A percentile compares a stretch with the other conserved stretches of the same genome.
These are phyloP conservation scores for Hypsizygus ulmarius DNA, from an alignment of 1,284 basidiomycete genomes.

Conservation along the genomic window DNA sequence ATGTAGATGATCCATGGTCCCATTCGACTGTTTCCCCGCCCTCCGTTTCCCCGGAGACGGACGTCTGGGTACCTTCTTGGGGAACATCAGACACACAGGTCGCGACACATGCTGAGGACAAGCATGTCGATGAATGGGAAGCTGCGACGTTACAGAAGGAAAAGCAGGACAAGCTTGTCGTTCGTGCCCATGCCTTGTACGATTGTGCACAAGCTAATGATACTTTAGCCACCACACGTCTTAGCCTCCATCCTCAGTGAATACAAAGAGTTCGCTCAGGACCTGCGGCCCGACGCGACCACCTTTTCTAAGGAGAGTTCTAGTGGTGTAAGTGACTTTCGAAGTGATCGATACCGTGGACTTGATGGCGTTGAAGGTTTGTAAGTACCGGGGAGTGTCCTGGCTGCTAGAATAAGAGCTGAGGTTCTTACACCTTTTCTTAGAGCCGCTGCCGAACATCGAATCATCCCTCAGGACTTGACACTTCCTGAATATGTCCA, in stretches of 20 bases:
- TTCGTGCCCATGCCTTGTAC: conserved; percentile 37
- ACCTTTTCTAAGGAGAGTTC: conserved; percentile 13
- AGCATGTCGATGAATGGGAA: conserved; percentile 62
- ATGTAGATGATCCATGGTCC: conserved; percentile 39
- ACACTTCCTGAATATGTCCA: conserved; percentile 41
- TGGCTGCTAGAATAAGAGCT: background rate
- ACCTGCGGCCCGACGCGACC: conserved; percentile 45
- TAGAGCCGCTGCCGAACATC: conserved; percentile 32
- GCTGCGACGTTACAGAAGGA: conserved; percentile 56
- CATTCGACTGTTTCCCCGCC: conserved; percentile 25
- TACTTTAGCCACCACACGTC: conserved; percentile 57
- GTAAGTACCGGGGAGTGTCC: conserved; percentile 42
- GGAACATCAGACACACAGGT: conserved; percentile 20
- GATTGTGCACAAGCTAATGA: conserved; percentile 14
- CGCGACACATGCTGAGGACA: conserved; percentile 26
- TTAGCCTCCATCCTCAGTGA: conserved; percentile 52
- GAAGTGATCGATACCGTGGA: conserved; percentile 36
- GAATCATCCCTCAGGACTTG: conserved; percentile 42
- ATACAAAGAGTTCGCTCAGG: conserved; percentile 47
- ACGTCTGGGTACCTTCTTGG: conserved; percentile 50
- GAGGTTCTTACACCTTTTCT: conserved; percentile 6
- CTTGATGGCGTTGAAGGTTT: conserved; percentile 48
- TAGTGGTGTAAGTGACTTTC: conserved; percentile 15
- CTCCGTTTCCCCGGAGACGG: conserved; percentile 26
- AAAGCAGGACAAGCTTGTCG: conserved; percentile 58